Conservation (phyloP, 139 green algal species). For the Micromonas pusilla region DNA sequence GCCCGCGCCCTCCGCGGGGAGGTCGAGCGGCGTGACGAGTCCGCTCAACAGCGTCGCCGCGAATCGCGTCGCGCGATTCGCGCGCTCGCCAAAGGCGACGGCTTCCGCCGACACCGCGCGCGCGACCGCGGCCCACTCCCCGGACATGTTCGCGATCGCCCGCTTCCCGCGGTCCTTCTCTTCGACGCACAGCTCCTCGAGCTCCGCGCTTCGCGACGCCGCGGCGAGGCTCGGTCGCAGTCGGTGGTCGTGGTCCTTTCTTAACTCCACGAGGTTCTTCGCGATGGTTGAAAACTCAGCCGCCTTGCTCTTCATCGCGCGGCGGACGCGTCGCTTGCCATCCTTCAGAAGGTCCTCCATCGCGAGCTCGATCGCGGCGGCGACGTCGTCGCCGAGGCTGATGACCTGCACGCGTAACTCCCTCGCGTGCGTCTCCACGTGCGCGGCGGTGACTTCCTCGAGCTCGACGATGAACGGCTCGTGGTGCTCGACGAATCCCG, state of each 20-base stretch:
- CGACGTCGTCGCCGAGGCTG: not conserved
- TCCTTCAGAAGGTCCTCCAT: not conserved
- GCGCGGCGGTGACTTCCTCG: too few relatives aligned
- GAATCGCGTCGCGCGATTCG: not conserved
- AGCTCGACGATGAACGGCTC: not conserved
- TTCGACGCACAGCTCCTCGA: not conserved
- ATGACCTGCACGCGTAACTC: not conserved
- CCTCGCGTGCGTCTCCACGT: not conserved
- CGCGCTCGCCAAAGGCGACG: not conserved
- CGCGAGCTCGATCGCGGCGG: not conserved
- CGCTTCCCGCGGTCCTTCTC: not conserved
- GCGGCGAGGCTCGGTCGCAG: not conserved
- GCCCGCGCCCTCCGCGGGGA: not conserved
- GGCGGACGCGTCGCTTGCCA: not conserved
- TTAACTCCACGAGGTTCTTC: not conserved
- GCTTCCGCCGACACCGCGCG: not conserved
- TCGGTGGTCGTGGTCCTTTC: not conserved
- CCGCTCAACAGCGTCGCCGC: not conserved
- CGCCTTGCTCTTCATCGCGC: not conserved
- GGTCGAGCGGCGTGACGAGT: not conserved
- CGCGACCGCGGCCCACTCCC: not conserved
- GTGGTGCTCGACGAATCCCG: not conserved
- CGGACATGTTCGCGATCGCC: not conserved
- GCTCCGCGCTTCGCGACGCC: not conserved
- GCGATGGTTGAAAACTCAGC: not conserved